These are phyloP conservation scores for Neocucurbitaria cava DNA, from an alignment of 2,329 filamentous ascomycete species.

Conservation along the genomic window DNA sequence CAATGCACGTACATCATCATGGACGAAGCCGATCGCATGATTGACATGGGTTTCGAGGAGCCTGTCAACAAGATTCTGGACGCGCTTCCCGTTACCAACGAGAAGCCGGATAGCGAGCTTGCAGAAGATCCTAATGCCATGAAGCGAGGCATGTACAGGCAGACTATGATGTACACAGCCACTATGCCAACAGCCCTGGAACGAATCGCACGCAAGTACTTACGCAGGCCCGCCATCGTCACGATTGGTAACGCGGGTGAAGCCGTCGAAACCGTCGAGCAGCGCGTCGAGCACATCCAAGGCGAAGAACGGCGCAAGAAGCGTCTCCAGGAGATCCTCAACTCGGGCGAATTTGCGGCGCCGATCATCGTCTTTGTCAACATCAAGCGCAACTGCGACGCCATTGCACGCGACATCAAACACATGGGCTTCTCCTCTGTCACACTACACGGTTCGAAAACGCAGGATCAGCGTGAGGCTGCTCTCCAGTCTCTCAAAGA, in stretches of 20 bases:
- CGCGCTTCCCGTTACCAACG: slow-evolving; percentile 87
- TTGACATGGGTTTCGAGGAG: slow-evolving; percentile 97
- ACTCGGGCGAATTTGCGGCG: slow-evolving; percentile 77
- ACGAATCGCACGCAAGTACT: slow-evolving; percentile 95
- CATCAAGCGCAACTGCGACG: slow-evolving; percentile 98
- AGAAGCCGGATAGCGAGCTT: slow-evolving; percentile 92
- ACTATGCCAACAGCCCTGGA: slow-evolving; percentile 95
- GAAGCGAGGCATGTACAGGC: slow-evolving; percentile 84
- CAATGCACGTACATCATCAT: slow-evolving; percentile 99
- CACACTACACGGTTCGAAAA: slow-evolving; percentile 94
- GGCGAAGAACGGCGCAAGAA: slow-evolving; percentile 98
- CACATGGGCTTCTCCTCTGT: slow-evolving; percentile 89
- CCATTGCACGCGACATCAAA: slow-evolving; percentile 92
- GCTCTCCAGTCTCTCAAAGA: slow-evolving; percentile 84
- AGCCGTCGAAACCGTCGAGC: slow-evolving; percentile 96
- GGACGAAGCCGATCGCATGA: slow-evolving; percentile 99
- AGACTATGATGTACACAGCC: slow-evolving; percentile 99
- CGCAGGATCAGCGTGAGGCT: slow-evolving; percentile 95
- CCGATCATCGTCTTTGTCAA: slow-evolving; percentile 99
- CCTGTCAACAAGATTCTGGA: slow-evolving; percentile 97
- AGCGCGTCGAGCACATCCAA: slow-evolving; percentile 88
- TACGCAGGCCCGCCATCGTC: slow-evolving; percentile 89
- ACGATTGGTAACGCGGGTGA: slow-evolving; percentile 95
- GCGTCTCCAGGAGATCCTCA: slow-evolving; percentile 87
- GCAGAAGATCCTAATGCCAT: slow-evolving; percentile 88